Base-by-base conservation (phyloP, 2,329 filamentous ascomycete genomes). In the Cercospora sp. region DNA sequence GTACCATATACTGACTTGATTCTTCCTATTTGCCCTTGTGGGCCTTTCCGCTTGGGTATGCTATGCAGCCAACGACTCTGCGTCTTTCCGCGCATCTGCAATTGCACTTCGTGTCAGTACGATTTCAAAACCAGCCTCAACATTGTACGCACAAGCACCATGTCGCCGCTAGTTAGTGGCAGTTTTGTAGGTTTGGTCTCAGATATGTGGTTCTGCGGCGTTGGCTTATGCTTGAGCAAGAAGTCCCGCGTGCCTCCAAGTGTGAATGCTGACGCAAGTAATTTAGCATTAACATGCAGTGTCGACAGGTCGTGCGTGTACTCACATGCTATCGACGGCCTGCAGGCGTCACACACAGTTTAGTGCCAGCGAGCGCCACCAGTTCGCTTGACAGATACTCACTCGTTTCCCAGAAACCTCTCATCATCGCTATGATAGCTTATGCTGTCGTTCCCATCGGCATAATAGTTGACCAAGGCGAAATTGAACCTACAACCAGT, bases 371-470 rank as follows among this genome's bases (percentile, higher is more conserved):
- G n/a, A n/a, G n/a, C n/a, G n/a, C n/a, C n/a, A n/a, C n/a, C n/a
- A n/a, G n/a, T n/a, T n/a, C n/a, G n/a, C n/a, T n/a, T n/a, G n/a
- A n/a, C n/a, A n/a, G n/a, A n/a, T n/a, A n/a, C 60, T 63, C n/a
- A 63, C 60, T 89, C 80, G 0, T 80, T 71, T 0, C 91, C 91
- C 0, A 94, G 84, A 72, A 94, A 95, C 5, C 87, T 83, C 81
- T 94, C 92, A 74, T 94, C 91, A 72, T 94, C 92, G 60, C 89
- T 91, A 78, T 94, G 91, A 75, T 90, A 94, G 10, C 89, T 86
- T 60, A 94, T 94, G 72, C 89, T 92, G 77, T 94, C 91, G 5
- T 87, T 82, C 0, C 91, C 91, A 3, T 86, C 87, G n/a, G 89
- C 89, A 75, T 94, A 94, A 80, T 94, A 94, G 75, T 94, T 94